Evolutionary conservation across 345 rosid species (phyloP).

Genomic region (Ailanthus altissimus): DNA sequence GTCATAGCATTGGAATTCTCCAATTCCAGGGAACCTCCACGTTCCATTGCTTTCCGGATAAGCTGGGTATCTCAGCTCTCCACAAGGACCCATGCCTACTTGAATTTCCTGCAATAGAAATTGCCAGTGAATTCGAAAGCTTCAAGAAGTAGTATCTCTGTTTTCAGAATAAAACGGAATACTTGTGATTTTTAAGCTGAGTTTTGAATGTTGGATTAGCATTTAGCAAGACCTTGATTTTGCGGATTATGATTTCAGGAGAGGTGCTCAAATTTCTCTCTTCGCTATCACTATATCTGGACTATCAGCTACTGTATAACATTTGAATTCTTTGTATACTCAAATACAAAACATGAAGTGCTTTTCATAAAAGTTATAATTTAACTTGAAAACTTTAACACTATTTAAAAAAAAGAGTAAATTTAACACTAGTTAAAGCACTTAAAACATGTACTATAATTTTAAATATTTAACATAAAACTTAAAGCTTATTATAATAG

Average conservation of each 20-base stretch:
- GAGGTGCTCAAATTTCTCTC: neutral
- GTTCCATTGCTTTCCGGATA: constrained; percentile 96
- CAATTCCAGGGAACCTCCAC: constrained; percentile 93
- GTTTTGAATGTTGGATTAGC: neutral
- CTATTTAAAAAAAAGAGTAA: too few species aligned
- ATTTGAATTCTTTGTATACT: too few species aligned
- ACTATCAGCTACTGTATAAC: too few species aligned
- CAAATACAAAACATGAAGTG: too few species aligned
- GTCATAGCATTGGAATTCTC: constrained; percentile 98
- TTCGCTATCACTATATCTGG: neutral
- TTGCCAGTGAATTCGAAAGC: constrained; percentile 7
- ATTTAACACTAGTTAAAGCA: too few species aligned
- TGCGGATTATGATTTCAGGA: neutral
- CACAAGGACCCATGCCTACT: constrained; percentile 98
- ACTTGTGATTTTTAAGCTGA: neutral
- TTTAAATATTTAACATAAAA: too few species aligned
- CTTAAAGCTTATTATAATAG: too few species aligned
- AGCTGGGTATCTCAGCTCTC: constrained; percentile 89
- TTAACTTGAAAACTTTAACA: too few species aligned
- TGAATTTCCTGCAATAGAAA: constrained; percentile 77
- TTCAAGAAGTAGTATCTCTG: neutral
- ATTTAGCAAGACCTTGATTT: neutral
- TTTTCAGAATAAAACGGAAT: constrained; percentile 2
- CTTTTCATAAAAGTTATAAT: too few species aligned
- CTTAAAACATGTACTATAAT: too few species aligned